These are phyloP conservation scores for Cyamopsis tetragonoloba DNA, from an alignment of 306 rosid species.

Conservation along the genomic window DNA sequence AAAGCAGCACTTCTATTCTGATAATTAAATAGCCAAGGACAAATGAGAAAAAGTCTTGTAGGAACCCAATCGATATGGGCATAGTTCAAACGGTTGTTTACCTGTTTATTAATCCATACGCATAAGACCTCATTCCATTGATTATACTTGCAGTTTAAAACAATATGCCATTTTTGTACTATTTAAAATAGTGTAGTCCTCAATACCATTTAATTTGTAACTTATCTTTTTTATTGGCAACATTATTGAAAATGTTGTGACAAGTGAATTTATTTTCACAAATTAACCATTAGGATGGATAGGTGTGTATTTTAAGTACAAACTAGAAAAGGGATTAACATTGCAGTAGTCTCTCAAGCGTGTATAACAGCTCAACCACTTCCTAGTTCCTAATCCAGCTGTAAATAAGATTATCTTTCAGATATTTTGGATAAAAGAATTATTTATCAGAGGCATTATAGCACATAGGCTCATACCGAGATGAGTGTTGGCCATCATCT, in stretches of 20 bases:
- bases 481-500: constrained; percentile 83
- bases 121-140: neutral
- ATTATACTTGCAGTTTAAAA: neutral
- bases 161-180: neutral
- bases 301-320: neutral
- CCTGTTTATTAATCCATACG: neutral
- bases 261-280: neutral
- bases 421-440: neutral
- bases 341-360: neutral
- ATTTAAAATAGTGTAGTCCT: neutral
- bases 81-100: neutral
- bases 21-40: neutral
- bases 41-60: neutral
- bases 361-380: neutral
- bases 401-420: neutral
- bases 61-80: neutral
- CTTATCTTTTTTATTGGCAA: neutral
- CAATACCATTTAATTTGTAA: neutral
- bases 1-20: neutral
- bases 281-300: neutral
- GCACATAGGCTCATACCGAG: constrained; percentile 54
- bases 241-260: neutral
- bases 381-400: neutral
- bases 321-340: neutral
- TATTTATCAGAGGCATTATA: neutral